Conservation (phyloP, 73 alveolate genomes). For the Diophrys appendiculata region DNA sequence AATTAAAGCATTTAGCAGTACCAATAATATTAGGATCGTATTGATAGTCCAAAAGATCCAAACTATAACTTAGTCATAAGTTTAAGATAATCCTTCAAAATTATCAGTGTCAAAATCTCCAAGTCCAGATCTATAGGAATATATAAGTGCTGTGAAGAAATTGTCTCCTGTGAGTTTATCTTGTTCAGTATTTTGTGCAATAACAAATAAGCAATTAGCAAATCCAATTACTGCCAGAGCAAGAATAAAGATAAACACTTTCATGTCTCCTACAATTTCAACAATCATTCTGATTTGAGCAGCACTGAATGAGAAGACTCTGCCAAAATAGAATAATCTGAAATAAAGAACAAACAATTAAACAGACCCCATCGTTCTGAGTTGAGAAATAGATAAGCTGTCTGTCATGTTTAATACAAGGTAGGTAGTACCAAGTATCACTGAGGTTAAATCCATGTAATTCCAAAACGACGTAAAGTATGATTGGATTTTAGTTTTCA, state of each 20-base stretch:
- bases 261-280: constrained; percentile 38
- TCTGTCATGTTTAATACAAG: constrained; percentile 25
- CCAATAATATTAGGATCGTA: too few relatives aligned
- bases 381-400: neutral
- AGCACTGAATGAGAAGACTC: constrained; percentile 49
- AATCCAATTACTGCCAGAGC: constrained; percentile 41
- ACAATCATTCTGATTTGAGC: constrained; percentile 50
- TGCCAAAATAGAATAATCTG: constrained; percentile 28
- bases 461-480: too few relatives aligned
- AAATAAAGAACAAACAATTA: constrained; percentile 40
- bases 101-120: constrained; percentile 46
- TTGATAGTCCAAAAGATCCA: too few relatives aligned
- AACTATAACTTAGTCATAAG: too few relatives aligned
- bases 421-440: constrained; percentile 31
- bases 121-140: constrained; percentile 45
- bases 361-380: constrained; percentile 22
- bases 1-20: constrained; percentile 38
- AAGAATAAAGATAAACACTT: constrained; percentile 17
- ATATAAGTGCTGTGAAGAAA: constrained; percentile 24
- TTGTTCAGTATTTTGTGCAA: constrained; percentile 24
- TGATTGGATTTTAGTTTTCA: constrained; percentile 22
- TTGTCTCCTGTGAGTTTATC: constrained; percentile 9
- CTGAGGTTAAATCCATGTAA: too few relatives aligned
- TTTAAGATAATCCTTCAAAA: too few relatives aligned
- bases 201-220: constrained; percentile 40